These are phyloP conservation scores for Ascomycota sp. DNA, from an alignment of 2,329 filamentous ascomycete genomes.

Conservation along the genomic window DNA sequence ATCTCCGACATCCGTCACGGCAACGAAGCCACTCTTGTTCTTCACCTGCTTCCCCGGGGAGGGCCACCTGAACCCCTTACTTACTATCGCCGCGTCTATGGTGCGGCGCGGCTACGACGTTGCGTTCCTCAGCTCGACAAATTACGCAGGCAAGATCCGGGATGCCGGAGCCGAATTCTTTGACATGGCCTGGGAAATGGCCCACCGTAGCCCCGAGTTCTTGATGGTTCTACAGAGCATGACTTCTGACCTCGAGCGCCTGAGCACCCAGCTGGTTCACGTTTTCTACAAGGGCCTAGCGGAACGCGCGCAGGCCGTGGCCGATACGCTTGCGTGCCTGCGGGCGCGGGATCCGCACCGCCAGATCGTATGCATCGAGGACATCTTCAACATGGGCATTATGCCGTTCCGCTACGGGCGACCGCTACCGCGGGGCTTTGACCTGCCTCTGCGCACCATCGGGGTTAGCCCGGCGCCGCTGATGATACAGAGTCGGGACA, in stretches of 20 bases:
- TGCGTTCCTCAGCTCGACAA: constrained; percentile 12
- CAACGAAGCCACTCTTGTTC: constrained; percentile 6
- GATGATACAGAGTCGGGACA: constrained; percentile 10
- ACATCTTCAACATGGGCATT: constrained; percentile 9
- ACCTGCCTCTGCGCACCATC: constrained; percentile 7
- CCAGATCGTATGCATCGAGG: constrained; percentile 13
- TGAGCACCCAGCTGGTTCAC: constrained; percentile 1
- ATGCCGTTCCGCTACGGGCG: constrained; percentile 9
- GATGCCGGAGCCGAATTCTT: constrained; percentile 14
- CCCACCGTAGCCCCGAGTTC: background rate
- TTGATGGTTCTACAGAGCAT: background rate
- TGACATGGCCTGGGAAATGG: constrained; percentile 1
- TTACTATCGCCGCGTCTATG: constrained; percentile 11
- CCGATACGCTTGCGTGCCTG: constrained; percentile 5
- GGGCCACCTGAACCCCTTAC: constrained; percentile 6
- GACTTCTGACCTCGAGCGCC: constrained; percentile 2
- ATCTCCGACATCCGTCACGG: background rate
- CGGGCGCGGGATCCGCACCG: constrained; percentile 7
- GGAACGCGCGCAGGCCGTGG: background rate
- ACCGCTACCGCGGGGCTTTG: constrained; percentile 7
- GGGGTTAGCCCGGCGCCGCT: constrained; percentile 12
- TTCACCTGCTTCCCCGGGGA: constrained; percentile 4
- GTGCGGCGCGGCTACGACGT: constrained; percentile 16
- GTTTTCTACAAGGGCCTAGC: constrained; percentile 3
- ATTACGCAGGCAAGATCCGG: constrained; percentile 10